Evolutionary conservation across 78 protist species (phyloP).

Genomic region (Pigoraptor vietnamica): DNA sequence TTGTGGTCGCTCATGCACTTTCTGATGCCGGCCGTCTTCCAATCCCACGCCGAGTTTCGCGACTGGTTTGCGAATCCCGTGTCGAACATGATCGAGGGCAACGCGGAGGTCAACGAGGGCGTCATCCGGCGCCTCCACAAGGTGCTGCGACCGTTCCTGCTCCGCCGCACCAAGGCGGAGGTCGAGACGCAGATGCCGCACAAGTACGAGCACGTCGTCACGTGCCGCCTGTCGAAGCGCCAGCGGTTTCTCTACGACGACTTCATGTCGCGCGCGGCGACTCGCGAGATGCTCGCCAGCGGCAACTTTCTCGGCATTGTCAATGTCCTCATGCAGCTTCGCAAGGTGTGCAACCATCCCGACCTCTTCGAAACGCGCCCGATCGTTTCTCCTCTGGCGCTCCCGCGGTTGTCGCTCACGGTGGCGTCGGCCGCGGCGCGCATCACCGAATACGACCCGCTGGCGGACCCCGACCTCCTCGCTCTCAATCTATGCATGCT

Average conservation of each 20-base stretch:
- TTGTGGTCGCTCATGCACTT: conserved; percentile 96
- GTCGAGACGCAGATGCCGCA: conserved; percentile 82
- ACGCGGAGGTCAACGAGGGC: conserved; percentile 22
- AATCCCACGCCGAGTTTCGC: conserved; percentile 74
- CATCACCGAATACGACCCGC: background rate
- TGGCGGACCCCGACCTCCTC: background rate
- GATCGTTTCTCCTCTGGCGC: conserved; percentile 52
- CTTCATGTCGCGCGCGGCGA: conserved; percentile 61
- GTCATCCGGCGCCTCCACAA: conserved; percentile 56
- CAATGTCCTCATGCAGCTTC: conserved; percentile 82
- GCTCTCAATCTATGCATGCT: background rate
- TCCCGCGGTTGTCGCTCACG: background rate
- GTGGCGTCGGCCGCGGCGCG: background rate
- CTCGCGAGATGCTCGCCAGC: conserved; percentile 24
- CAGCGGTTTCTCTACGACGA: conserved; percentile 86
- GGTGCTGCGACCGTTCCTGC: conserved; percentile 84
- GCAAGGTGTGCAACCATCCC: conserved; percentile 94
- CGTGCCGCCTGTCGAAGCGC: conserved; percentile 66
- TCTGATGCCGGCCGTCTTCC: conserved; percentile 85
- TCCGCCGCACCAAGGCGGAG: conserved; percentile 89
- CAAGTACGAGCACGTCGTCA: conserved; percentile 67
- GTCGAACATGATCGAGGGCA: conserved; percentile 64
- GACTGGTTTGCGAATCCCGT: conserved; percentile 80
- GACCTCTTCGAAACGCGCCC: conserved; percentile 67
- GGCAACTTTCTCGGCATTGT: conserved; percentile 61